A percentile compares a stretch with the other conserved stretches of the same genome.
phyloP scores from a whole-genome alignment of 805 yeast genomes.

The Starmerella etchellsii region DNA sequence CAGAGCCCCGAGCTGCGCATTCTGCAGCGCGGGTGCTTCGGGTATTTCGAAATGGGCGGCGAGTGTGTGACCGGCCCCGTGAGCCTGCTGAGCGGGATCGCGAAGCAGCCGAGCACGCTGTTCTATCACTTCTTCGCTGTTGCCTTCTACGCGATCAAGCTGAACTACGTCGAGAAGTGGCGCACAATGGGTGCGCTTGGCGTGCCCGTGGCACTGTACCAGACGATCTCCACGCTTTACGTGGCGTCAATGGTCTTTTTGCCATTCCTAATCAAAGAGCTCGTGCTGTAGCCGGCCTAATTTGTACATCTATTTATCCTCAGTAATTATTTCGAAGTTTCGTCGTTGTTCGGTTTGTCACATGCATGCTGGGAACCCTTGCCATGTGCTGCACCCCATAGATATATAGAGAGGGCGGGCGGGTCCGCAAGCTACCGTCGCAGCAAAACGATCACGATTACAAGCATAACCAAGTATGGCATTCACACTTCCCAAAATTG shows the following conservation, averaged over 20 bases:
- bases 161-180: conserved; percentile 45
- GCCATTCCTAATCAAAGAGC: conserved; percentile 46
- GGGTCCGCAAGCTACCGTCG: no score
- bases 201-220: conserved; percentile 57
- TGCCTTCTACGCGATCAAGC: conserved; percentile 67
- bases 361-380: no score
- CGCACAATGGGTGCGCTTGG: conserved; percentile 40
- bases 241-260: conserved; percentile 71
- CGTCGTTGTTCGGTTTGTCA: no score
- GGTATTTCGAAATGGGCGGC: conserved; percentile 77
- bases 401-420: no score
- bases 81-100: conserved; percentile 67
- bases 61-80: conserved; percentile 66
- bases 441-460: no score
- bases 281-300: conserved; percentile 11
- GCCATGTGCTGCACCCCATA: no score
- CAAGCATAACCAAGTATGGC: conserved; percentile 3
- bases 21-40: conserved; percentile 79
- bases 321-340: no score
- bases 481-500: conserved; percentile 18
- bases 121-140: conserved; percentile 83
- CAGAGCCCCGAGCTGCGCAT: conserved; percentile 49
- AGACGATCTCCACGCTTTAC: conserved; percentile 51
- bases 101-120: conserved; percentile 59
- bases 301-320: no score